Base-by-base conservation (phyloP, 768 basidiomycete species). In the Lentinus tigrinus region DNA sequence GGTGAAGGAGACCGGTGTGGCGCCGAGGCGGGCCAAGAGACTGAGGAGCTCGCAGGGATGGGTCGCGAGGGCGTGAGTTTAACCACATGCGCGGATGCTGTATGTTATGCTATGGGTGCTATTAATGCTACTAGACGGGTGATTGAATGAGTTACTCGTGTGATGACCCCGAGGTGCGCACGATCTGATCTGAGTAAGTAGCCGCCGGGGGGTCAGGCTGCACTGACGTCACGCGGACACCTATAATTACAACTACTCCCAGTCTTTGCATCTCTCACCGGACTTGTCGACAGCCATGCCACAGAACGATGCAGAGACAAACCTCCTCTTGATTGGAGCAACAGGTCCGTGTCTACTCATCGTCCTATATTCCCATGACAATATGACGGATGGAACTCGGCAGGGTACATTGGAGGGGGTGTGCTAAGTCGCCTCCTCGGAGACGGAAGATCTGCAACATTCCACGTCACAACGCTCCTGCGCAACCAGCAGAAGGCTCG, bases 391-490 rank as follows among this genome's bases (percentile, higher is more conserved):
- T 9, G 43, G 23, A 24, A n/a, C n/a, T n/a, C n/a, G n/a, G 14
- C 17, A 79, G 82, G 82, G 5, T 85, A 83, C 66, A 81, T 83
- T 39, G 81, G 82, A 1, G 84, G 81, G n/a, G 76, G 77, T 3
- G 79, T 83, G 21, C 72, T 85, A 0, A 58, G 73, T 1, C 75
- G 73, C 37, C 72, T 84, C 21, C 69, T 84, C 8, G 31, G 31
- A 11, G 6, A 7, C 31, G 31, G 31, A 74, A 52, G 72, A 71
- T 11, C 47, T 40, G 46, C 55, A 66, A 67, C 72, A 79, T 82
- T 31, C 63, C 64, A 75, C 2, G 75, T 79, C 51, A 81, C 77
- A 0, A 72, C 71, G 19, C 76, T 84, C 17, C 74, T 81, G 5
- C 77, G 81, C 47, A 75, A 75, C 23, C 47, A 71, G n/a, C 69